Percentiles rank a stretch among this genome's conserved stretches.
These are phyloP conservation scores for Maudiozyma turicensis DNA, from an alignment of 805 yeast species.

Conservation along the genomic window DNA sequence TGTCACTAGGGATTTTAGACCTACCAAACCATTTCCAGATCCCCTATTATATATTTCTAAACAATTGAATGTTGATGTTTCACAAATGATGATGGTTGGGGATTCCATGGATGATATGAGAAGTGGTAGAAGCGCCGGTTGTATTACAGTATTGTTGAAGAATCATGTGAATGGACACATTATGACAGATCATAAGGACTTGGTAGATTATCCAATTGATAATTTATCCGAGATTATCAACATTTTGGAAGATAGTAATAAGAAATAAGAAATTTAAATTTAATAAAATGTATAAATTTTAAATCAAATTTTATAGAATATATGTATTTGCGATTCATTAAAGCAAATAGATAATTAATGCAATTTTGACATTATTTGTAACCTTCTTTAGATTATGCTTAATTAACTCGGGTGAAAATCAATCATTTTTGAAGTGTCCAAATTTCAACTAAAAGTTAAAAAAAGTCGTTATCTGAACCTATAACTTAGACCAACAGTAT, in stretches of 20 bases:
- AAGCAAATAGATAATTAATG: too few relatives aligned
- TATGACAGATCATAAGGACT: slow-evolving; percentile 27
- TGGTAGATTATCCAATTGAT: slow-evolving; percentile 15
- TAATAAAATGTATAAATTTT: too few relatives aligned
- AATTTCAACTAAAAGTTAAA: too few relatives aligned
- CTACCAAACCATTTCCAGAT: slow-evolving; percentile 60
- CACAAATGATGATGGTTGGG: slow-evolving; percentile 56
- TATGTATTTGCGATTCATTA: too few relatives aligned
- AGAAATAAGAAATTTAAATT: not conserved
- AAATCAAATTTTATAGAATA: too few relatives aligned
- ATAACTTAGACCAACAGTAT: too few relatives aligned
- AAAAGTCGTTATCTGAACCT: too few relatives aligned
- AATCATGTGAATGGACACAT: slow-evolving; percentile 43
- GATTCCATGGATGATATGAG: slow-evolving; percentile 63
- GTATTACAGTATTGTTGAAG: slow-evolving; percentile 43
- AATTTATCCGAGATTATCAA: slow-evolving; percentile 15
- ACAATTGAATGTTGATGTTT: slow-evolving; percentile 38
- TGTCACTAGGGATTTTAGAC: slow-evolving; percentile 53
- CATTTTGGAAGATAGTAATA: not conserved
- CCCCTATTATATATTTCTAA: slow-evolving; percentile 50
- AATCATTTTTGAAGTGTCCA: too few relatives aligned
- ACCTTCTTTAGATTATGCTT: too few relatives aligned
- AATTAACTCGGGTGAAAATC: too few relatives aligned
- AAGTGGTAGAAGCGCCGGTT: slow-evolving; percentile 57
- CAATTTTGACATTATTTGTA: too few relatives aligned